Evolutionary conservation across 306 rosid species (phyloP), one percentile per base, ranked within the genome.

Genomic region (Quercus aquifolioides): DNA sequence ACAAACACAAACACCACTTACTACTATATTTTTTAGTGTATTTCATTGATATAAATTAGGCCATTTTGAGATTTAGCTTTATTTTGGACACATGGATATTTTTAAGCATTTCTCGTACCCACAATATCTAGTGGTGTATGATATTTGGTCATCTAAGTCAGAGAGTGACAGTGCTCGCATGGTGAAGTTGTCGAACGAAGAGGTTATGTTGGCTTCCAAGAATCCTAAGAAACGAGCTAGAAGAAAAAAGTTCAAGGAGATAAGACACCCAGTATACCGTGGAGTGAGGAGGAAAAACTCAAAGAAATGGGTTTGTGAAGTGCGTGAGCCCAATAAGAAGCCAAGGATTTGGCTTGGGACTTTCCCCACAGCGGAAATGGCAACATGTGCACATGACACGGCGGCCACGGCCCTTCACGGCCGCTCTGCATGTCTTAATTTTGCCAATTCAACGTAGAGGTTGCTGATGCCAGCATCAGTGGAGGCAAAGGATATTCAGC

Each of bases 181-280:
- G 5, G 3, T 30, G 55, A 19, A 17, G 8, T 55, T 88, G 15
- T 87, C 90, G 5, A 88, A 89, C 19, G 87, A 89, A 73, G 96
- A 88, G 84, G 73, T 89, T 10, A 1, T 74, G 23, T 49, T 94
- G 80, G 98, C 98, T 1, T 77, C 88, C 0, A 76, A 75, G 17
- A 59, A 82, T 49, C 98, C 98, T 1, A 94, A 94, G 91, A 92
- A 94, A 81, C 81, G 87, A 1, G 97, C 97, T 0, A 97, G 97
- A 1, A 76, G 98, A 85, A 94, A 94, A 92, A 94, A 94, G 82
- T 94, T 91, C 72, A 89, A 79, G 88, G 98, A 92, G 89, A 94
- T 97, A 0, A 84, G 97, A 25, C 98, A 94, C 84, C 92, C 93
- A 0, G 91, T 94, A 60, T 92, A 77, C 33, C 77, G 97, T 6